Percentiles rank a stretch among this genome's conserved stretches.
phyloP scores from a whole-genome alignment of 306 rosid species.

The Medicago lupulina region DNA sequence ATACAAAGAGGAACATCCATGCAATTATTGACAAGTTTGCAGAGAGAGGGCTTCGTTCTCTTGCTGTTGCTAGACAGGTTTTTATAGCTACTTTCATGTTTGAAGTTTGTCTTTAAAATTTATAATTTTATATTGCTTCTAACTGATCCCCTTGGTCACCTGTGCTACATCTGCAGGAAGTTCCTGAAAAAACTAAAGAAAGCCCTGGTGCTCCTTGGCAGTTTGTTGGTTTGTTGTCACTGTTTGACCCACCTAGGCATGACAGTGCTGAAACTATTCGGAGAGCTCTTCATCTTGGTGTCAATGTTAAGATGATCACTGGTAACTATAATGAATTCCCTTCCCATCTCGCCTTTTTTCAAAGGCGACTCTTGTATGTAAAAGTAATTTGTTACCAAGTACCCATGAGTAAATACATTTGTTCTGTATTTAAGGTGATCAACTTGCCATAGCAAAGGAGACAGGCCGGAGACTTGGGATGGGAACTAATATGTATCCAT shows the following conservation, averaged over 20 bases:
- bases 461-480: conserved; percentile 98
- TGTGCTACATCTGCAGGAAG: conserved; percentile 62
- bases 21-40: conserved; percentile 87
- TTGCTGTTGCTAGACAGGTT: conserved; percentile 97
- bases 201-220: conserved; percentile 87
- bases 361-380: neutral
- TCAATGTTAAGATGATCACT: conserved; percentile 98
- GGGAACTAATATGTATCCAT: conserved; percentile 99
- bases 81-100: conserved; percentile 11
- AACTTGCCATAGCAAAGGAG: conserved; percentile 98
- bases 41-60: conserved; percentile 95
- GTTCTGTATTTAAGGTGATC: conserved; percentile 69
- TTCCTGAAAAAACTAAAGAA: conserved; percentile 83
- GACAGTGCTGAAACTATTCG: conserved; percentile 99
- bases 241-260: conserved; percentile 97
- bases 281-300: conserved; percentile 95
- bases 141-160: conserved; percentile 2
- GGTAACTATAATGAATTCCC: conserved; percentile 54
- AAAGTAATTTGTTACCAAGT: conserved; percentile 8
- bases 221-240: conserved; percentile 87
- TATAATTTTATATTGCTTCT: neutral
- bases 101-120: conserved; percentile 1
- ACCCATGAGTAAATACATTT: conserved; percentile 31
- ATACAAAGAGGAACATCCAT: conserved; percentile 72
- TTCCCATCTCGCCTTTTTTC: neutral